These are phyloP conservation scores for Aspergillus cavernicola DNA, from an alignment of 495 filamentous ascomycete genomes.

Conservation along the genomic window DNA sequence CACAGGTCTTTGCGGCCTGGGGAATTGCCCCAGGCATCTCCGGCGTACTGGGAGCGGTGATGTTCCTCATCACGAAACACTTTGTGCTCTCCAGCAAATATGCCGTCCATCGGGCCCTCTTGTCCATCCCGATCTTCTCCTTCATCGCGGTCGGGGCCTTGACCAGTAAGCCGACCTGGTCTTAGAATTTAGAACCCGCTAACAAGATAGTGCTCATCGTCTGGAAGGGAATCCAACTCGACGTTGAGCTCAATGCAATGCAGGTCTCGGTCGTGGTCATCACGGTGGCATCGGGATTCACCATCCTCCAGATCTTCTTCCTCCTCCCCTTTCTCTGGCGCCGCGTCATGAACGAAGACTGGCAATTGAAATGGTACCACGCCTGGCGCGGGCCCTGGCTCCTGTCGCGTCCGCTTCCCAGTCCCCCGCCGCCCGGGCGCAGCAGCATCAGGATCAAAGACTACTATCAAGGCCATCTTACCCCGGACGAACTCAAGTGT, in stretches of 20 bases:
- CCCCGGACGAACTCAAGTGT: constrained; percentile 9
- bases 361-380: constrained; percentile 7
- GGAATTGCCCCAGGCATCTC: constrained; percentile 6
- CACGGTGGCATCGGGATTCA: constrained; percentile 5
- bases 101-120: constrained; percentile 3
- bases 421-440: constrained; percentile 3
- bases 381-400: constrained; percentile 7
- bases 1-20: constrained; percentile 11
- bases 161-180: neutral
- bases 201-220: constrained; percentile 9
- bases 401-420: neutral
- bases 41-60: neutral
- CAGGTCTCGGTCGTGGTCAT: constrained; percentile 2
- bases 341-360: constrained; percentile 12
- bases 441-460: constrained; percentile 5
- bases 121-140: constrained; percentile 5
- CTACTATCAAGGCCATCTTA: constrained; percentile 11
- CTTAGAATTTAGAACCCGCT: neutral
- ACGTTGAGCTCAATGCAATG: neutral
- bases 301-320: constrained; percentile 9
- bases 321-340: constrained; percentile 12
- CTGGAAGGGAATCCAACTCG: constrained; percentile 10
- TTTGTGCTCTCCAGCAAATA: constrained; percentile 1
- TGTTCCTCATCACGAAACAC: constrained; percentile 6
- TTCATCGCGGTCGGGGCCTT: constrained; percentile 3